These are phyloP conservation scores for Brassica hybrid DNA, from an alignment of 441 rosid genomes.

Conservation along the genomic window DNA sequence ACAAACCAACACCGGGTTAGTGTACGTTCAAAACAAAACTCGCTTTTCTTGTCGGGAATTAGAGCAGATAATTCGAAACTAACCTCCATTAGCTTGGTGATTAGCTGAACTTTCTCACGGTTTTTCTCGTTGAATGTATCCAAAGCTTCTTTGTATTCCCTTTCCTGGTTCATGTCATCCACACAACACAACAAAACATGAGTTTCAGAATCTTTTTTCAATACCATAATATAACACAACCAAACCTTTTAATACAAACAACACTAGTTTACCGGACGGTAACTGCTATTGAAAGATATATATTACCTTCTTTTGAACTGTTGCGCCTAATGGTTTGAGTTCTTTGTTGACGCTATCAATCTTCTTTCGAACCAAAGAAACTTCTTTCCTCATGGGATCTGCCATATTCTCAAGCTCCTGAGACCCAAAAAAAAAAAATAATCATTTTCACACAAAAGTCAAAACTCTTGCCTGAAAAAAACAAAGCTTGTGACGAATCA, in stretches of 20 bases:
- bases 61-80: constrained; percentile 30
- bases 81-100: constrained; percentile 96
- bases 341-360: constrained; percentile 88
- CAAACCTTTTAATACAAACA: background rate
- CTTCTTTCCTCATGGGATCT: constrained; percentile 82
- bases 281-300: background rate
- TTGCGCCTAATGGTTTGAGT: constrained; percentile 79
- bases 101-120: constrained; percentile 89
- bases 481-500: background rate
- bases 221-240: constrained; percentile 16
- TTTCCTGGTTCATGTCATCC: constrained; percentile 63
- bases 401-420: constrained; percentile 84
- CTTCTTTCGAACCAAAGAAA: constrained; percentile 78
- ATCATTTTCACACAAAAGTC: constrained; percentile 12
- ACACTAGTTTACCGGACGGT: background rate
- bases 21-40: background rate
- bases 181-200: constrained; percentile 15
- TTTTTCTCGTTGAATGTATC: constrained; percentile 91
- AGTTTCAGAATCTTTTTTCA: background rate
- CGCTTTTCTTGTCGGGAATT: background rate
- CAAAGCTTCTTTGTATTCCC: constrained; percentile 93
- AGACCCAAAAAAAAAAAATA: background rate
- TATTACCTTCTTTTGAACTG: constrained; percentile 84
- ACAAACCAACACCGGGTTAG: constrained; percentile 27
- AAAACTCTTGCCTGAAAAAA: background rate